These are phyloP conservation scores for Lupinus albus DNA, from an alignment of 306 rosid species.

Conservation along the genomic window DNA sequence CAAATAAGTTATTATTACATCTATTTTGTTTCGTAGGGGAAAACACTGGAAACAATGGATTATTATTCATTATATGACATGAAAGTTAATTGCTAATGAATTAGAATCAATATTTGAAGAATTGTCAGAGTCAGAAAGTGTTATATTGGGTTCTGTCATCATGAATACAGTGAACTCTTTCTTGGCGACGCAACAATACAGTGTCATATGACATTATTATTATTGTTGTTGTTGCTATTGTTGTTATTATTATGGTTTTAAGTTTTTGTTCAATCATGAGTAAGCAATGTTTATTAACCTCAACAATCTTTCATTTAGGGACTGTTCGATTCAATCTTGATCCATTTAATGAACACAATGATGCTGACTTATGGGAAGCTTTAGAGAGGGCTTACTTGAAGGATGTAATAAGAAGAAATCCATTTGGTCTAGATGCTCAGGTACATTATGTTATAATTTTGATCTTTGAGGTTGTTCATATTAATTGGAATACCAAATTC, in stretches of 20 bases:
- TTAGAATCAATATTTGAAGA: background rate
- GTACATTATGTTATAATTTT: slow-evolving; percentile 44
- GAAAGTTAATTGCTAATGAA: background rate
- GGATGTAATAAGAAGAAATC: slow-evolving; percentile 66
- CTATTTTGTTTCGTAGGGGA: background rate
- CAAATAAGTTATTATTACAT: background rate
- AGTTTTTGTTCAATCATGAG: slow-evolving; percentile 1
- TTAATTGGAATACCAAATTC: background rate
- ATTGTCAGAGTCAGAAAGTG: background rate
- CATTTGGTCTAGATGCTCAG: slow-evolving; percentile 84
- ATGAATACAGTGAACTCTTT: slow-evolving; percentile 16
- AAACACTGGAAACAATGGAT: background rate
- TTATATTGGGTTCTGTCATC: background rate
- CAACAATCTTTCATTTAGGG: slow-evolving; percentile 46
- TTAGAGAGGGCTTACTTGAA: slow-evolving; percentile 82
- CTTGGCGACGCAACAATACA: slow-evolving; percentile 11
- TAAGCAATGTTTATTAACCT: slow-evolving; percentile 7
- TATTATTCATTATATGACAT: background rate
- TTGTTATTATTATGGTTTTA: background rate
- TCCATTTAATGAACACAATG: slow-evolving; percentile 78
- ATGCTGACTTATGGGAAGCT: slow-evolving; percentile 88
- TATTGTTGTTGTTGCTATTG: no score
- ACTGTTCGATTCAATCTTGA: slow-evolving; percentile 85
- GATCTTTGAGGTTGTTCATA: slow-evolving; percentile 6
- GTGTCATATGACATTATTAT: background rate